phyloP scores from a whole-genome alignment of 495 filamentous ascomycete genomes.

The Penicillium crystallinum region DNA sequence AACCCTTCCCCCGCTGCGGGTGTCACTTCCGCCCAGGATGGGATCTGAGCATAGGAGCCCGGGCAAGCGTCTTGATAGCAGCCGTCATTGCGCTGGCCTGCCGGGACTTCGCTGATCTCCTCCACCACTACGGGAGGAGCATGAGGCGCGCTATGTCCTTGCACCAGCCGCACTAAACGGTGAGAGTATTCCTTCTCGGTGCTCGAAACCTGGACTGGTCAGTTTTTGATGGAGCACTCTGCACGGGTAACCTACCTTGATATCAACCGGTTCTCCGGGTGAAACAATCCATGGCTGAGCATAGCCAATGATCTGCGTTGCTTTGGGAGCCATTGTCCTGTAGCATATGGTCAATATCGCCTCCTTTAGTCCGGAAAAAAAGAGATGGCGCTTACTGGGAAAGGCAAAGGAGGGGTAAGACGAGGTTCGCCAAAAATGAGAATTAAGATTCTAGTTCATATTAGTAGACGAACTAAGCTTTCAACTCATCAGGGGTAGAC shows the following conservation, averaged over 20 bases:
- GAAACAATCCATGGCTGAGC: not conserved
- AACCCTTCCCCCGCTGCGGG: not conserved
- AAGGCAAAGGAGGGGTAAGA: not conserved
- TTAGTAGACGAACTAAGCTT: not conserved
- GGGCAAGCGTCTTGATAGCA: not conserved
- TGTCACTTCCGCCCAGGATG: not conserved
- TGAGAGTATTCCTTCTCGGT: not conserved
- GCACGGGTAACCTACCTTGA: not conserved
- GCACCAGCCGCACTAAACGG: not conserved
- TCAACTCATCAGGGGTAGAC: not conserved
- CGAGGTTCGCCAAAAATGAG: not conserved
- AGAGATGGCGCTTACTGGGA: not conserved
- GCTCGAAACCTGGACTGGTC: not conserved
- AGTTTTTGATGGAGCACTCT: not conserved
- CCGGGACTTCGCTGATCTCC: not conserved
- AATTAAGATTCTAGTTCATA: not conserved
- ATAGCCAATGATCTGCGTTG: not conserved
- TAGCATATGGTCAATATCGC: not conserved
- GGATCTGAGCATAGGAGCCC: not conserved
- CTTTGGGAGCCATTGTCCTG: not conserved
- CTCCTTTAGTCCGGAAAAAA: not conserved
- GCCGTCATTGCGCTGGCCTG: not conserved
- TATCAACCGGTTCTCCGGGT: not conserved
- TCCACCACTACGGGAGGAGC: not conserved
- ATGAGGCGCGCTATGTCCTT: not conserved